Base-by-base conservation (phyloP, 208 protist species). In the Phytomonas sp. region DNA sequence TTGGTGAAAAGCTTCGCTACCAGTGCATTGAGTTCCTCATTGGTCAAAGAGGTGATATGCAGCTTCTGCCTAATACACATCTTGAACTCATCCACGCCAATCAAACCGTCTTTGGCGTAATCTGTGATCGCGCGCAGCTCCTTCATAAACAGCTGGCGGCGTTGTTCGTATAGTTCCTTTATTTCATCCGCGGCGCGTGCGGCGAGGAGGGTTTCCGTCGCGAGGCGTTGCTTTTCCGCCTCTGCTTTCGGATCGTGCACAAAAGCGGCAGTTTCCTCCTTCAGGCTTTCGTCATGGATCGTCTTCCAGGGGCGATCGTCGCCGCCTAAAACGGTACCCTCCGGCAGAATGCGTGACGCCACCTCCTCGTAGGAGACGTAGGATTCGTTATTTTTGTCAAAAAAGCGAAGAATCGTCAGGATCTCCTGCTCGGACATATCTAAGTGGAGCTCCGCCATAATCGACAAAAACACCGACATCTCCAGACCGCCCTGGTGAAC, bases 311-410 rank as follows among this genome's bases (percentile, higher is more conserved):
- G 71, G 62, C 84, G 81, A 63, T 91, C 80, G 70, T 95, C 88
- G 8, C 70, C 75, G 20, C 81, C 82, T 40, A 94, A 74, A 2
- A 73, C 67, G 66, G 70, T 70, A 30, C 88, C 91, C 68, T 94
- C 83, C 4, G 87, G 87, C 67, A 96, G 79, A 20, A 96, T 81
- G 70, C 87, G 85, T 1, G 76, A 72, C 26, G 85, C 80, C 63
- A 97, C 85, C 79, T 97, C 91, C 64, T 88, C 89, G 78, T 94
- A 97, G 23, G 86, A 92, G 28, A 96, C 85, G 75, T 91, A 91
- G 7, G 89, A 94, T 72, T 97, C 94, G 65, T 87, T 86, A 66
- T 92, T 87, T 69, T 86, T 86, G 80, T 97, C 91, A 79, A 97
- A 96, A 81, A 85, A 96, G 59, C 94, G 89, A 56, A 97, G 77